Conservation (phyloP, 139 green algal species). For the Spirogloea muscicola region DNA sequence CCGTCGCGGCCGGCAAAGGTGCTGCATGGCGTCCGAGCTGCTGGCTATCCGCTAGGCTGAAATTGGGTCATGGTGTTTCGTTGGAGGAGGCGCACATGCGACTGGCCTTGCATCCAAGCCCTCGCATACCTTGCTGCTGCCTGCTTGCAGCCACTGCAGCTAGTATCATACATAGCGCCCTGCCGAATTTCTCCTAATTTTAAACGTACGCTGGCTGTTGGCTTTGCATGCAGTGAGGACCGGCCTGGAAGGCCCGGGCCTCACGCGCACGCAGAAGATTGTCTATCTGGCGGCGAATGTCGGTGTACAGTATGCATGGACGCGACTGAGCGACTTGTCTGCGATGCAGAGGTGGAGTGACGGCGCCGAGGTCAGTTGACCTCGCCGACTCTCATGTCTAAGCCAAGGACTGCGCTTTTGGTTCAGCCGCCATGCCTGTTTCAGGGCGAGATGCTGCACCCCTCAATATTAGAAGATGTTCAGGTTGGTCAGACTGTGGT, state of each 20-base stretch:
- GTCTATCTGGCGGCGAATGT: conserved; percentile 12
- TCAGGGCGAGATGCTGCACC: neutral
- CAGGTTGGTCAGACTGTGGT: neutral
- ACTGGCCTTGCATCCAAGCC: neutral
- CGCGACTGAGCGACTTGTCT: conserved; percentile 14
- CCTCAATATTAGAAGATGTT: conserved; percentile 2
- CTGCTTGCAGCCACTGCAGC: neutral
- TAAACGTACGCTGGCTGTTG: neutral
- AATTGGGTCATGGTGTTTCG: neutral
- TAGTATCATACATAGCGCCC: neutral
- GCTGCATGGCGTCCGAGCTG: neutral
- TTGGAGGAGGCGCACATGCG: neutral
- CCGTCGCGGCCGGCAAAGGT: neutral
- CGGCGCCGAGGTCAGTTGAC: conserved; percentile 1
- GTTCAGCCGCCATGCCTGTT: neutral
- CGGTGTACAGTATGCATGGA: conserved; percentile 21
- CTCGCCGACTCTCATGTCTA: too few species aligned
- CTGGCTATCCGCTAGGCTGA: neutral
- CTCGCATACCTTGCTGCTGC: neutral
- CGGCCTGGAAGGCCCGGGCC: conserved; percentile 38
- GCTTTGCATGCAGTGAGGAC: conserved; percentile 31
- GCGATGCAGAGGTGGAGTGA: conserved; percentile 28
- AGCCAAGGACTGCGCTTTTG: too few species aligned
- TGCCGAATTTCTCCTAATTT: neutral
- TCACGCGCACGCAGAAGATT: conserved; percentile 33